phyloP scores from a whole-genome alignment of 352 stramenopile genomes.

The Phytophthora sp. region DNA sequence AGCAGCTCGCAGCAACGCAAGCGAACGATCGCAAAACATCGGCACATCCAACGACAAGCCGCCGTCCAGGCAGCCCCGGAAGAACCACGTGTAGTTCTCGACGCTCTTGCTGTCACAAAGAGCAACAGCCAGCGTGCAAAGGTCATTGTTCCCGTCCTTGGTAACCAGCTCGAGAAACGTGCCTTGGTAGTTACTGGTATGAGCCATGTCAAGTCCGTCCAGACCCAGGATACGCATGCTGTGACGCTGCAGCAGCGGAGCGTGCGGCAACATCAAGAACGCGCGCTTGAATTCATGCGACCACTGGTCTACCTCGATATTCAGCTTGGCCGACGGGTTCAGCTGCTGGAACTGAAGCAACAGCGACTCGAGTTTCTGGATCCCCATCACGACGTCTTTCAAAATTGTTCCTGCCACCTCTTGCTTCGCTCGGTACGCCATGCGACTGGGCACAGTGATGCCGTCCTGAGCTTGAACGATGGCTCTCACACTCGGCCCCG shows the following conservation, averaged over 20 bases:
- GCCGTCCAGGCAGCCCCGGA: constrained; percentile 36
- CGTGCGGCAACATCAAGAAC: constrained; percentile 53
- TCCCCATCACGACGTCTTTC: constrained; percentile 37
- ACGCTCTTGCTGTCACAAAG: constrained; percentile 38
- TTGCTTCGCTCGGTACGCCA: constrained; percentile 47
- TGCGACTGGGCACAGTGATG: constrained; percentile 42
- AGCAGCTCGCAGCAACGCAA: constrained; percentile 30
- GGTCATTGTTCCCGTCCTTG: constrained; percentile 50
- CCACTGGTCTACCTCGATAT: constrained; percentile 37
- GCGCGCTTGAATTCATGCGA: constrained; percentile 46
- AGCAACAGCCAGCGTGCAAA: constrained; percentile 38
- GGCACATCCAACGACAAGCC: constrained; percentile 39
- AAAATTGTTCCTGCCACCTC: constrained; percentile 31
- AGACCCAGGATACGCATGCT: constrained; percentile 41
- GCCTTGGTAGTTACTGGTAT: constrained; percentile 46
- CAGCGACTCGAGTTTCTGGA: constrained; percentile 59
- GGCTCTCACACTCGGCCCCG: constrained; percentile 35
- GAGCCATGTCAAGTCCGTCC: constrained; percentile 35
- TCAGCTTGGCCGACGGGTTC: constrained; percentile 38
- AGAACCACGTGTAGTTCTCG: constrained; percentile 54
- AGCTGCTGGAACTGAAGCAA: constrained; percentile 47
- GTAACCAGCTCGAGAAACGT: constrained; percentile 43
- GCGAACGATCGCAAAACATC: constrained; percentile 44
- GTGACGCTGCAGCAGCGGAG: constrained; percentile 32
- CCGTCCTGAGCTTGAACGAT: constrained; percentile 48